Conservation (phyloP, 192 early-diverging fungal genomes). For the Coemansia sp. region DNA sequence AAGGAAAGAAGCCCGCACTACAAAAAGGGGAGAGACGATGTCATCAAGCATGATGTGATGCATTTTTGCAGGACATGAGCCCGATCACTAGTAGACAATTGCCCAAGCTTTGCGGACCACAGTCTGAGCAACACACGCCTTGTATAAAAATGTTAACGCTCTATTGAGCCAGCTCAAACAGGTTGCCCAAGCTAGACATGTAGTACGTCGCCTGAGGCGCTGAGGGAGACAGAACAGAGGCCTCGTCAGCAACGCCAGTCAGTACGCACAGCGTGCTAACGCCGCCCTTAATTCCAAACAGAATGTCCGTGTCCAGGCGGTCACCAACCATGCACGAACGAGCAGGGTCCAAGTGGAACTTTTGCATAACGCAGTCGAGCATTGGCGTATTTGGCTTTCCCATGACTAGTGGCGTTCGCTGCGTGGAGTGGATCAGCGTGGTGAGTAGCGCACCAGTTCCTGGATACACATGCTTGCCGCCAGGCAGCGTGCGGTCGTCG, state of each 20-base stretch:
- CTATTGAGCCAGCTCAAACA: conserved; percentile 21
- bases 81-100: neutral
- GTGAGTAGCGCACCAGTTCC: conserved; percentile 80
- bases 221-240: conserved; percentile 18
- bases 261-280: conserved; percentile 86
- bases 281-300: conserved; percentile 86
- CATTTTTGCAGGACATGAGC: neutral
- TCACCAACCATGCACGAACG: conserved; percentile 98
- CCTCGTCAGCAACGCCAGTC: conserved; percentile 66
- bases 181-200: conserved; percentile 35
- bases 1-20: neutral
- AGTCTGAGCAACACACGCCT: neutral
- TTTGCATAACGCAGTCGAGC: conserved; percentile 87
- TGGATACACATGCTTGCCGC: conserved; percentile 71
- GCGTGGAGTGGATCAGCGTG: conserved; percentile 74
- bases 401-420: conserved; percentile 75
- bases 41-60: neutral
- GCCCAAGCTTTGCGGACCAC: neutral
- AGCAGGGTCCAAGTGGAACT: conserved; percentile 73
- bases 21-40: neutral
- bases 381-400: conserved; percentile 94
- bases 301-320: conserved; percentile 93
- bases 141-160: neutral
- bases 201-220: conserved; percentile 46
- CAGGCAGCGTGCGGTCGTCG: conserved; percentile 86